Percentiles rank a stretch among this genome's conserved stretches.
phyloP scores from a whole-genome alignment of 2,329 filamentous ascomycete genomes.

The Cryphonectria radicalis region DNA sequence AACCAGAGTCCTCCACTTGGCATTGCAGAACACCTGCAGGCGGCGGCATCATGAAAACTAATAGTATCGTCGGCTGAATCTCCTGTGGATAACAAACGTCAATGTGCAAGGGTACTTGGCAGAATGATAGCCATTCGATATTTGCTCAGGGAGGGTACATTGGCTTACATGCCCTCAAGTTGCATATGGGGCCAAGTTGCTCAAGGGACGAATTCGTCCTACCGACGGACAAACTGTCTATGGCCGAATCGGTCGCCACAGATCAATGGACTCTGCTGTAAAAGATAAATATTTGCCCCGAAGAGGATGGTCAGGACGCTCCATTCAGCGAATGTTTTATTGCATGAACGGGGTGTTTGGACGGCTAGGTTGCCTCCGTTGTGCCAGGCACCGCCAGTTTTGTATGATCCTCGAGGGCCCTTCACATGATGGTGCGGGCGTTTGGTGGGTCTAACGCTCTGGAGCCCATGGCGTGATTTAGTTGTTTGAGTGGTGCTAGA shows the following conservation, averaged over 20 bases:
- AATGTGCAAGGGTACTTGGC: not conserved
- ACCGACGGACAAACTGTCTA: not conserved
- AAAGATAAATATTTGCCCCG: not conserved
- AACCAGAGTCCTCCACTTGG: not conserved
- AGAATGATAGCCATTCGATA: not conserved
- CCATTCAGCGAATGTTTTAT: not conserved
- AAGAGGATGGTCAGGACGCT: not conserved
- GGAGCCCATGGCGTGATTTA: not conserved
- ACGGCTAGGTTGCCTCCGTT: not conserved
- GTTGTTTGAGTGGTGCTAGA: not conserved
- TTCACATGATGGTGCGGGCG: constrained; percentile 3
- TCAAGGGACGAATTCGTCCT: not conserved
- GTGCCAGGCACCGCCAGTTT: not conserved
- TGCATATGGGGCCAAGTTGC: not conserved
- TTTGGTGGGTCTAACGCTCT: not conserved
- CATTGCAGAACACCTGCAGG: not conserved
- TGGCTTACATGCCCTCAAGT: not conserved
- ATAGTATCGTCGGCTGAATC: not conserved
- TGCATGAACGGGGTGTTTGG: constrained; percentile 15
- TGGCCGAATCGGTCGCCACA: not conserved
- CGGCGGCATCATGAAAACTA: not conserved
- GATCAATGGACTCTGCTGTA: not conserved
- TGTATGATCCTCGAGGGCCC: not conserved
- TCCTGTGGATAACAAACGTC: not conserved
- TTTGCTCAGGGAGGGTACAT: not conserved